phyloP scores from a whole-genome alignment of 2,329 filamentous ascomycete species.

The Zymoseptoria brevis region DNA sequence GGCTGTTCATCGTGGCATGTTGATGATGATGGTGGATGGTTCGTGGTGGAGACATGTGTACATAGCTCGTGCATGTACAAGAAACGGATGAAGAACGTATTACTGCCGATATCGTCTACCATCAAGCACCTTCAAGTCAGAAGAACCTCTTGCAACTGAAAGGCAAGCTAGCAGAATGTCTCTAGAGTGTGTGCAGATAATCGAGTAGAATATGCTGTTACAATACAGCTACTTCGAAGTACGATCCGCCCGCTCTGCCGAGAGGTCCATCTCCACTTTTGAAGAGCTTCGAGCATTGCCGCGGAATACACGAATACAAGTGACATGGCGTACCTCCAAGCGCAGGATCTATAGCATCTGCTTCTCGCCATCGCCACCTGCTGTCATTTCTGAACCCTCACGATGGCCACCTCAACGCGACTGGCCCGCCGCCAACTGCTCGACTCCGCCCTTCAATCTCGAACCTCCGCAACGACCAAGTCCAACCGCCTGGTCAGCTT shows the following conservation, averaged over 20 bases:
- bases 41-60: background rate
- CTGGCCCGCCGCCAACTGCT: constrained; percentile 13
- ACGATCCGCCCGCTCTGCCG: background rate
- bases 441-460: constrained; percentile 9
- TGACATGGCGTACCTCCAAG: background rate
- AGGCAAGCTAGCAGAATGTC: too few relatives aligned
- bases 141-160: too few relatives aligned
- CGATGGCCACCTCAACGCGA: constrained; percentile 24
- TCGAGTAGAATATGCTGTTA: too few relatives aligned
- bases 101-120: too few relatives aligned
- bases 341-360: background rate
- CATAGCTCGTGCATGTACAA: background rate
- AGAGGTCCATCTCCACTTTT: background rate
- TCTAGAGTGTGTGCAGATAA: too few relatives aligned
- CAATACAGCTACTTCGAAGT: background rate
- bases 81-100: background rate
- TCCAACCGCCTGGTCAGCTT: background rate
- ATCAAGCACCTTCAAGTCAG: too few relatives aligned
- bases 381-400: constrained; percentile 16
- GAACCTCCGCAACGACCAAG: constrained; percentile 1
- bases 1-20: background rate
- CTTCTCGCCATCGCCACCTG: background rate
- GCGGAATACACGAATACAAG: background rate
- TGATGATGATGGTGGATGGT: background rate
- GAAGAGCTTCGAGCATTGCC: background rate